Evolutionary conservation across 83 land plant genomes (phyloP), one percentile per base, ranked within the genome.

Genomic region (Picea abies): DNA sequence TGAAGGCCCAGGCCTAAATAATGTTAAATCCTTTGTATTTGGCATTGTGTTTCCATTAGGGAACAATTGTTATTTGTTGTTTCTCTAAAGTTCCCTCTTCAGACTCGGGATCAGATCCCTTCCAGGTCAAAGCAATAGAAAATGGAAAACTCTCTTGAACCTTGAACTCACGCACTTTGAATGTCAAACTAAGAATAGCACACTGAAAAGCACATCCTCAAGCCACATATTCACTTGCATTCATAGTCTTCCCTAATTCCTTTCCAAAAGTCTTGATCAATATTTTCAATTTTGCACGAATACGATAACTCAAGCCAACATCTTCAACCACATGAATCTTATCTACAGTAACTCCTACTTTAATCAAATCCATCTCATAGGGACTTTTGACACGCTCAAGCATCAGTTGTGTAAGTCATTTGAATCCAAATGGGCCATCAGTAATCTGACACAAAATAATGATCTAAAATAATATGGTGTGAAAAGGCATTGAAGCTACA

Each of bases 161-260:
- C 99, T 95, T 96, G 81, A 92, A 97, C 0, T 97, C 98, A 39
- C 94, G 92, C 69, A 95, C 98, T 41, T 92, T 92, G 80, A 95
- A 95, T 23, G 89, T 88, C 3, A 96, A 98, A 76, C 98, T 95
- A 35, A 97, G 92, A 96, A 97, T 97, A 23, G 98, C 99, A 90
- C 97, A 94, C 81, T 95, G 98, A n/a, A 97, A 92, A 20, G 99
- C 93, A 86, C 96, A 97, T 3, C 99, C 99, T 44, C 99, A 94
- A 20, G 98, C 96, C 62, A 97, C 90, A 81, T 97, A 97, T 63
- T 97, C 99, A 81, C 98, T 97, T 3, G 98, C 99, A 89, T 97
- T 97, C 83, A 94, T 71, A 4, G 96, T 92, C 62, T 98, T 80
- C 19, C 95, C 82, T 3, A 96, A 98, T 81, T 97, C 99, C 86